Conservation (phyloP, 106 monocot species). For the Allium cepa region DNA sequence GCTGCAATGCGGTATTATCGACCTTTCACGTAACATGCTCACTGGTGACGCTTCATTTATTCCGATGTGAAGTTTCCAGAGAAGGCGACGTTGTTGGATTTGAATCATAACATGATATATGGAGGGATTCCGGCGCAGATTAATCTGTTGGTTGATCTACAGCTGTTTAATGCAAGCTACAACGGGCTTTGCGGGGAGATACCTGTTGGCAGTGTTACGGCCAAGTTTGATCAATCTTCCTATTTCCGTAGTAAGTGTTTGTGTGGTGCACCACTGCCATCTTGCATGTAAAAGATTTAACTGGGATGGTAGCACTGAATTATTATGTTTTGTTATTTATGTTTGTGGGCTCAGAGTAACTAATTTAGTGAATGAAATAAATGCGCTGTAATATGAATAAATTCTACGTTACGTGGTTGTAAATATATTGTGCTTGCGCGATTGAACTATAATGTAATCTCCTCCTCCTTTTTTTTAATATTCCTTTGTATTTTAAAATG, state of each 20-base stretch:
- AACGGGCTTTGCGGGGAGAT: conserved; percentile 2
- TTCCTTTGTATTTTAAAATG: no score
- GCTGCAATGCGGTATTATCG: conserved; percentile 2
- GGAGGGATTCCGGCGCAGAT: conserved; percentile 6
- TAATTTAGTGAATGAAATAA: no score
- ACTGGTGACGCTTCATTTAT: conserved; percentile 41
- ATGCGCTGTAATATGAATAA: no score
- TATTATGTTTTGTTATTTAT: no score
- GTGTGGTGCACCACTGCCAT: conserved; percentile 8
- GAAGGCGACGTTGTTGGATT: not conserved
- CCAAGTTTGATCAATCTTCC: not conserved
- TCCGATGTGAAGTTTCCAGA: not conserved
- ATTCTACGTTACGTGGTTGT: no score
- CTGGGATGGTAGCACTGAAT: no score
- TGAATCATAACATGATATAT: conserved; percentile 1
- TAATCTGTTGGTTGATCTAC: not conserved
- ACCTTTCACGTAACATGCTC: conserved; percentile 37
- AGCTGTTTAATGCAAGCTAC: not conserved
- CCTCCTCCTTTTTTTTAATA: no score
- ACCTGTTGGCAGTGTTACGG: not conserved
- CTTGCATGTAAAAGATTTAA: conserved; percentile 2
- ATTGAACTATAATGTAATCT: no score
- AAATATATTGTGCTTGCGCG: no score
- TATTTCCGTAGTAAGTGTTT: conserved; percentile 15
- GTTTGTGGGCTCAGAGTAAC: no score